Evolutionary conservation across 2,329 filamentous ascomycete genomes (phyloP).

Genomic region (Pochonia chlamydosporia): DNA sequence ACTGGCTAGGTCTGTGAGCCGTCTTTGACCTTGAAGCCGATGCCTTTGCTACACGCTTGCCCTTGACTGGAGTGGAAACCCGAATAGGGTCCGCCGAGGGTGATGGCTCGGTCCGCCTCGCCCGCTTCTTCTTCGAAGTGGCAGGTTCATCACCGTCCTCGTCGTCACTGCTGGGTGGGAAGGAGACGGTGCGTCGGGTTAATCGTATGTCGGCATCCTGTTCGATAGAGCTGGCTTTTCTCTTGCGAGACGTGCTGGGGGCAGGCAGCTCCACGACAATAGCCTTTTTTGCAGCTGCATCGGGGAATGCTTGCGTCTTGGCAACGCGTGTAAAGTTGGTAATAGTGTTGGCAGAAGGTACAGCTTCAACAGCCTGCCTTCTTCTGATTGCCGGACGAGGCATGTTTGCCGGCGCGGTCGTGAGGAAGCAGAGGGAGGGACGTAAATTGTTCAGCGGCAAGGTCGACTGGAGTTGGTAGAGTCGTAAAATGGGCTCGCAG

Average conservation of each 20-base stretch:
- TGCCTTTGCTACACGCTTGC: conserved; percentile 25
- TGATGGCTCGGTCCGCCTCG: conserved; percentile 17
- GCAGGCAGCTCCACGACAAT: conserved; percentile 19
- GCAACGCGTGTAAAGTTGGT: conserved; percentile 42
- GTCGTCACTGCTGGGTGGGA: conserved; percentile 27
- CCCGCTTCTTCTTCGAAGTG: conserved; percentile 7
- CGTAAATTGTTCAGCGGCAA: neutral
- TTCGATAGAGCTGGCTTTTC: conserved; percentile 26
- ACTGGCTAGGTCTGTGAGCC: conserved; percentile 24
- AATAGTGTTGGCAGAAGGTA: conserved; percentile 25
- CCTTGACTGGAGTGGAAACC: conserved; percentile 14
- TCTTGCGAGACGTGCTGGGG: conserved; percentile 25
- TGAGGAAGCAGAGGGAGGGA: neutral
- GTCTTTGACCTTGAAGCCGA: conserved; percentile 21
- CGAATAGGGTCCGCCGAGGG: neutral
- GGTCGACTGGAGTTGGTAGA: neutral
- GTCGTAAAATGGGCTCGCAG: neutral
- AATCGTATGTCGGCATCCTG: conserved; percentile 19
- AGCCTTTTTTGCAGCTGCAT: conserved; percentile 28
- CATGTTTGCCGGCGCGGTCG: neutral
- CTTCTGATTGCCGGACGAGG: conserved; percentile 9
- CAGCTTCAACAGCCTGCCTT: conserved; percentile 10
- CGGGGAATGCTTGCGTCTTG: conserved; percentile 28
- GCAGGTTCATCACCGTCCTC: conserved; percentile 11
- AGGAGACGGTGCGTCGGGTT: conserved; percentile 23